Base-by-base conservation (phyloP, 164 flowering plant species). In the Macadamia integrifolia region DNA sequence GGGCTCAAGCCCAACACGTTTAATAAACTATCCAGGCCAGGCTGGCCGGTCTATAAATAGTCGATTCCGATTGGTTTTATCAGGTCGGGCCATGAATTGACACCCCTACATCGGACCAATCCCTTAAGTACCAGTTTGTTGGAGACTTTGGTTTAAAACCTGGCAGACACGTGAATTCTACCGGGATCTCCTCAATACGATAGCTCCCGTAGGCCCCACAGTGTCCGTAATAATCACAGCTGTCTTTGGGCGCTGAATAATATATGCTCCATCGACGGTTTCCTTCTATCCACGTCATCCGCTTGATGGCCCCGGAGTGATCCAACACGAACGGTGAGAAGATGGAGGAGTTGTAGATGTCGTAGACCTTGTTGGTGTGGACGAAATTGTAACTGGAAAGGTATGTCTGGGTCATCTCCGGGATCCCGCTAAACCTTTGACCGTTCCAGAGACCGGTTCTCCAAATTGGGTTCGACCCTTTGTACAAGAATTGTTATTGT, bases 361-460 rank as follows among this genome's bases (percentile, higher is more conserved):
- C 61, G 58, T 61, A 75, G 11, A 53, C 35, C 32, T 63, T 63
- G 10, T 23, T 52, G 12, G 55, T 17, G 17, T 55, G 60, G 28
- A 53, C 62, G 18, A 63, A 48, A 6, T 23, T 58, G 10, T 64
- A 53, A 4, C 50, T 52, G 58, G 64, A 46, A 8, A 68, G 1
- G 6, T n/a, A 4, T 31, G 42, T 60, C 17, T 1, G 9, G 3
- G 35, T 17, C 10, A 35, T 35, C 40, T 50, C 1, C 1, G 58
- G 44, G 50, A 30, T 42, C 1, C 68, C 77, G 49, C 63, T 58
- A 44, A 70, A 74, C 3, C 59, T 43, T 6, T 32, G 6, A 11
- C 69, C 75, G 43, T 71, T 60, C 77, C 76, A 78, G 0, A 74
- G 71, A 9, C 78, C 81, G 13, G 44, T 55, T 31, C 77, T 48